phyloP scores from a whole-genome alignment of 345 rosid species.

The Citrus trifoliata region DNA sequence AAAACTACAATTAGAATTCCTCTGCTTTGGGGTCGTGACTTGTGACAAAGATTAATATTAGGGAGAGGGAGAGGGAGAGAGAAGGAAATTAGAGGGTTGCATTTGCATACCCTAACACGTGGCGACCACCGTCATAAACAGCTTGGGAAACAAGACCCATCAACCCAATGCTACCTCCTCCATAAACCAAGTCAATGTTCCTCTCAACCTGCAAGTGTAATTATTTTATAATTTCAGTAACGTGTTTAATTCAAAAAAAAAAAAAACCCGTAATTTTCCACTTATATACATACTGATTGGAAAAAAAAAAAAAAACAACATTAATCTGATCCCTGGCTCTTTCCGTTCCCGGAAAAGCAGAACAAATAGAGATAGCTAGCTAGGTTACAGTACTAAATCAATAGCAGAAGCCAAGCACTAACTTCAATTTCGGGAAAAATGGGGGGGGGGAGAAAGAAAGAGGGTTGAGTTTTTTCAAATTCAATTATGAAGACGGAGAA shows the following conservation, averaged over 20 bases:
- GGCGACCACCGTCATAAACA: slow-evolving; percentile 73
- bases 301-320: no score
- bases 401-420: no score
- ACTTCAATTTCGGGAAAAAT: no score
- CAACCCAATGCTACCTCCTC: slow-evolving; percentile 79
- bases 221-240: no score
- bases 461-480: neutral
- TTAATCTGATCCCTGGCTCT: no score
- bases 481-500: neutral
- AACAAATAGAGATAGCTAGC: no score
- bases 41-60: neutral
- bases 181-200: slow-evolving; percentile 74
- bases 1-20: neutral
- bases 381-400: no score
- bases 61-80: neutral
- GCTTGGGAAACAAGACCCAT: slow-evolving; percentile 74
- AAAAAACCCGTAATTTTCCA: no score
- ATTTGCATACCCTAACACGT: slow-evolving; percentile 53
- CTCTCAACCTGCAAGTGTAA: slow-evolving; percentile 49
- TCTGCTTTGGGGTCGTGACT: neutral
- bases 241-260: no score
- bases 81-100: neutral
- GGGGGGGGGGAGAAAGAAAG: no score
- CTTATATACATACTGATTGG: no score
- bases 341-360: no score